Base-by-base conservation (phyloP, 768 basidiomycete genomes). In the Clavaria fumosa region DNA sequence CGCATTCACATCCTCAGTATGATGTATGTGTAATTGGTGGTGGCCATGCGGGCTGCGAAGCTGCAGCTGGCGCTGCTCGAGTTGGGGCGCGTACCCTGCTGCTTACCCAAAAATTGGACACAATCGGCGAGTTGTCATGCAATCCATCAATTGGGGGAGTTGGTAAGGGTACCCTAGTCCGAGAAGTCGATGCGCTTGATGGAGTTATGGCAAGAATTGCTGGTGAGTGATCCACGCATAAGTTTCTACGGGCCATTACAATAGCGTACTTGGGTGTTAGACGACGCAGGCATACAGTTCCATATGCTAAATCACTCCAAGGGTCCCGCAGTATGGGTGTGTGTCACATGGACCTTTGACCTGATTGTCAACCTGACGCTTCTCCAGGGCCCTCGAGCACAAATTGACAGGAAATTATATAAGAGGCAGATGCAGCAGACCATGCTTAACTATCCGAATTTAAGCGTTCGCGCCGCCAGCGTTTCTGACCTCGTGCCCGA, bases 91-190 rank as follows among this genome's bases (percentile, higher is more conserved):
- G 69, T 43, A 90, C 86, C 0, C 47, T 88, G 6, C 63, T 93
- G 5, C 55, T 93, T 40, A 93, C 89, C 1, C 88, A 89, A 53
- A 77, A 70, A 37, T 50, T 84, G 11, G 76, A 81, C 35, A 86
- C 76, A 0, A 72, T 93, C 32, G 89, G 89, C 23, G 68, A 72
- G 46, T 49, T 93, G 49, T 89, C 85, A 15, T 93, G 89, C 48
- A 93, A 93, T 53, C 89, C 89, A 2, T 86, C 83, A 1, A 80
- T 91, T 42, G 89, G 89, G 5, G 86, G 86, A 14, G 76, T 93
- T 3, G 89, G 89, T 4, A 93, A 93, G 57, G 89, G 89, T 14
- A 89, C 79, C 0, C 62, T 93, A 21, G 84, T 91, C n/a, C 64
- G 80, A 30, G 89, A 93, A 54, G 75, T 93, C 4, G 89, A 93